These are phyloP conservation scores for Boletus tomentosulus DNA, from an alignment of 768 basidiomycete genomes.

Conservation along the genomic window DNA sequence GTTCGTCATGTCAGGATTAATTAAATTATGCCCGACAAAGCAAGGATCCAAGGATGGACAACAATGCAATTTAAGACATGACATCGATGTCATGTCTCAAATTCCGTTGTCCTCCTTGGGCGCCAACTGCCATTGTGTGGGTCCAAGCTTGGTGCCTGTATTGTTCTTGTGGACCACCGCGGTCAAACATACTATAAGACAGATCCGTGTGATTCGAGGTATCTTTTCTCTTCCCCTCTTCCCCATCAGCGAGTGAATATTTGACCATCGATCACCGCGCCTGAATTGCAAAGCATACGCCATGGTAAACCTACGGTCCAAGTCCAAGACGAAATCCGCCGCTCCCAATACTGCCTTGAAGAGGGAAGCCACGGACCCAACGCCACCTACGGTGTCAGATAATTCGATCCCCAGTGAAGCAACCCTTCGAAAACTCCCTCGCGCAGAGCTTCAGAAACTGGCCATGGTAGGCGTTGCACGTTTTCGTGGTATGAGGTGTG, in stretches of 20 bases:
- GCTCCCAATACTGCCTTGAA: not conserved
- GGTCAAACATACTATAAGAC: slow-evolving; percentile 6
- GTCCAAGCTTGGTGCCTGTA: slow-evolving; percentile 6
- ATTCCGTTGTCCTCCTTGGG: too few relatives aligned
- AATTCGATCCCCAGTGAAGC: slow-evolving; percentile 7
- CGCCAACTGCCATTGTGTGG: not conserved
- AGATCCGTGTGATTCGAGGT: not conserved
- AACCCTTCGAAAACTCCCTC: slow-evolving; percentile 22
- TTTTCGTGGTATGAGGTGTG: not conserved
- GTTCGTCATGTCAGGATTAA: not conserved
- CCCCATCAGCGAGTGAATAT: not conserved
- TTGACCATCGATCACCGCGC: not conserved
- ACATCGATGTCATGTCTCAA: too few relatives aligned
- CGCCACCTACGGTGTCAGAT: not conserved
- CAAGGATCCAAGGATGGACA: not conserved
- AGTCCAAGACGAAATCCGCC: slow-evolving; percentile 4
- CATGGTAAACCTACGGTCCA: slow-evolving; percentile 9
- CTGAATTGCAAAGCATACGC: not conserved
- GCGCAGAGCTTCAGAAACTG: slow-evolving; percentile 23
- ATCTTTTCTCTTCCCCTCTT: not conserved
- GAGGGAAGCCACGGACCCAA: not conserved
- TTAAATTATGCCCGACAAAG: not conserved
- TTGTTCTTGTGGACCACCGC: slow-evolving; percentile 11
- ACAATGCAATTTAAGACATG: not conserved
- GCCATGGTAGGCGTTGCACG: slow-evolving; percentile 16